Conservation (phyloP, 805 yeast genomes). For the Maudiozyma saulgeensis region DNA sequence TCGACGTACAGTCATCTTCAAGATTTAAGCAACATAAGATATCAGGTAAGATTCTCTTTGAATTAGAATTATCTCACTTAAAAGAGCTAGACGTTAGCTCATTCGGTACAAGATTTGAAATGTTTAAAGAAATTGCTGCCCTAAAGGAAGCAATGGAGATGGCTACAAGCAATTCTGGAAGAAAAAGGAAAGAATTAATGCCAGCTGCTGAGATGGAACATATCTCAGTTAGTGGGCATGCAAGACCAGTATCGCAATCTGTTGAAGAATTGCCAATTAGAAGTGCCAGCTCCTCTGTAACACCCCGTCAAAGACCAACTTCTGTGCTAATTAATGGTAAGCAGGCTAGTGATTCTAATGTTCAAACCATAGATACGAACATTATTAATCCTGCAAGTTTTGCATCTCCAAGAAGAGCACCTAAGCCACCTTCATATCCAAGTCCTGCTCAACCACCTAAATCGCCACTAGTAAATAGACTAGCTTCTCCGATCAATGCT, state of each 20-base stretch:
- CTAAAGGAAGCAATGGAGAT: slow-evolving; percentile 23
- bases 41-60: slow-evolving; percentile 75
- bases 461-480: slow-evolving; percentile 19
- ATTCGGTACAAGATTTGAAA: slow-evolving; percentile 91
- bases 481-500: slow-evolving; percentile 2
- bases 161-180: background rate
- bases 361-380: slow-evolving; percentile 1
- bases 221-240: slow-evolving; percentile 9
- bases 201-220: slow-evolving; percentile 34
- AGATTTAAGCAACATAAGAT: slow-evolving; percentile 82
- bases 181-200: slow-evolving; percentile 20
- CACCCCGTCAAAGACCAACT: slow-evolving; percentile 9
- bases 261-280: slow-evolving; percentile 14
- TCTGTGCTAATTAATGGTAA: slow-evolving; percentile 12
- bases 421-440: slow-evolving; percentile 51
- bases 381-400: slow-evolving; percentile 30
- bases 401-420: slow-evolving; percentile 64
- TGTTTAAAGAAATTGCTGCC: slow-evolving; percentile 80
- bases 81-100: slow-evolving; percentile 88
- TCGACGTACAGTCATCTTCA: slow-evolving; percentile 64
- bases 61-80: slow-evolving; percentile 73
- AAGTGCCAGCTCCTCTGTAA: background rate
- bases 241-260: slow-evolving; percentile 15
- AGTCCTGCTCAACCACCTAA: slow-evolving; percentile 34
- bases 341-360: slow-evolving; percentile 1